Evolutionary conservation across 768 basidiomycete species (phyloP), one percentile per base, ranked within the genome.

Genomic region (Mycena filopes): DNA sequence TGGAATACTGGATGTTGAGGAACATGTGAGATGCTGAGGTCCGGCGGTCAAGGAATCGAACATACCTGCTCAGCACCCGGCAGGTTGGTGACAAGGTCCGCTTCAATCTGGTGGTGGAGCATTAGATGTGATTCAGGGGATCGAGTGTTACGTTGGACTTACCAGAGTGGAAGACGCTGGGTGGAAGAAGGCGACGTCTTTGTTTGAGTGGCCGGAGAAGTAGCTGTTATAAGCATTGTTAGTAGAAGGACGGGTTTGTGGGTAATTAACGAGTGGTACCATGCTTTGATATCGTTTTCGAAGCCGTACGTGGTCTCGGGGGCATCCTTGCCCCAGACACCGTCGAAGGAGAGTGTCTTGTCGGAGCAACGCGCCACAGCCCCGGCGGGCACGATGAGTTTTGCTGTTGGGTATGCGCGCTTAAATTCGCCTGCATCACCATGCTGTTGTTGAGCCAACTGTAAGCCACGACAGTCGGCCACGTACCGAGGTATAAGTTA

Each of bases 101-200:
- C 95, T 75, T 90, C 81, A 48, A 96, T 85, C 61, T 67, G 54
- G 4, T 15, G 15, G 16, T n/a, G n/a, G n/a, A 40, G 1, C 3
- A 23, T 20, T 20, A 28, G 25, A 23, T 3, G 33, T 9, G 23
- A 20, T 16, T 20, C 28, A 28, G 23, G 23, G 18, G 16, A 10
- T 31, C 4, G 3, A 28, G 36, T n/a, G n/a, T 10, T 10, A 26
- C 15, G 12, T 10, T 3, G 4, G 21, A 9, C 45, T 0, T 1
- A 59, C 60, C 45, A 96, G 77, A 0, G 89, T 86, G 71, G 87
- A 89, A 12, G 89, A 91, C 0, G 84, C 80, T 13, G 80, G 77
- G 72, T 96, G 95, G 60, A 91, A 85, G 75, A 94, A 95, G 0
- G 93, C 93, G 12, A 96, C 87, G 51, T 96, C 95, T 72, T 92